These are phyloP conservation scores for Lactarius quietus DNA, from an alignment of 768 basidiomycete species.

Conservation along the genomic window DNA sequence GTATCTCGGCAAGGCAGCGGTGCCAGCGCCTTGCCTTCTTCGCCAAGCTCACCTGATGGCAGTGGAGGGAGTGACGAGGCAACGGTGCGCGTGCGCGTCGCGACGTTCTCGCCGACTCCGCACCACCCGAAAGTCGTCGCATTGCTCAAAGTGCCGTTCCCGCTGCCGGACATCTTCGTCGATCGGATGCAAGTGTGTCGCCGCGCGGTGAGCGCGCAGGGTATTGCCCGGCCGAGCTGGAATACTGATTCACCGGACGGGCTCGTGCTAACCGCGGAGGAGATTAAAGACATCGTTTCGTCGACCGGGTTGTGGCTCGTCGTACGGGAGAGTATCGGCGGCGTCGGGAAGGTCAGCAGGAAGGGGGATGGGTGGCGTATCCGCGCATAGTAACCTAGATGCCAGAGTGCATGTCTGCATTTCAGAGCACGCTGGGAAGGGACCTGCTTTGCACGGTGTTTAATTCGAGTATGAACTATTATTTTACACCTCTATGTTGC, in stretches of 20 bases:
- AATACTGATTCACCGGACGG: conserved; percentile 35
- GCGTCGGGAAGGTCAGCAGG: conserved; percentile 73
- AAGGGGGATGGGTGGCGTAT: conserved; percentile 81
- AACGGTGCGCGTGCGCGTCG: conserved; percentile 57
- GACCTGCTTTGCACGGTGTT: not conserved
- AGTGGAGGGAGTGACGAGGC: not conserved
- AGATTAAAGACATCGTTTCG: conserved; percentile 90
- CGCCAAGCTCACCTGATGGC: conserved; percentile 17
- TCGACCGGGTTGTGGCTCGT: conserved; percentile 89
- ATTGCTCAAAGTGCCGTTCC: conserved; percentile 87
- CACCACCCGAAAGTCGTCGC: conserved; percentile 95
- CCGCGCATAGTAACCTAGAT: conserved; percentile 43
- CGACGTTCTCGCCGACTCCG: conserved; percentile 84
- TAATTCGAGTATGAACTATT: not conserved
- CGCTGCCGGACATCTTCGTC: conserved; percentile 78
- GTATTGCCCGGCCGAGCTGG: conserved; percentile 31
- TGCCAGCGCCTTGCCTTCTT: conserved; percentile 7
- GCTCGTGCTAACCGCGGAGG: conserved; percentile 76
- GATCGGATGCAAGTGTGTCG: conserved; percentile 53
- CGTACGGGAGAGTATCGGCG: conserved; percentile 89
- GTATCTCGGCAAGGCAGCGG: conserved; percentile 43
- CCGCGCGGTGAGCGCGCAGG: conserved; percentile 41
- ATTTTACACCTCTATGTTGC: not conserved
- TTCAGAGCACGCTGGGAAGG: not conserved
- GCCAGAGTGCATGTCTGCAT: not conserved